Conservation (phyloP, 2,329 filamentous ascomycete genomes). For the Pseudocercospora cruenta region DNA sequence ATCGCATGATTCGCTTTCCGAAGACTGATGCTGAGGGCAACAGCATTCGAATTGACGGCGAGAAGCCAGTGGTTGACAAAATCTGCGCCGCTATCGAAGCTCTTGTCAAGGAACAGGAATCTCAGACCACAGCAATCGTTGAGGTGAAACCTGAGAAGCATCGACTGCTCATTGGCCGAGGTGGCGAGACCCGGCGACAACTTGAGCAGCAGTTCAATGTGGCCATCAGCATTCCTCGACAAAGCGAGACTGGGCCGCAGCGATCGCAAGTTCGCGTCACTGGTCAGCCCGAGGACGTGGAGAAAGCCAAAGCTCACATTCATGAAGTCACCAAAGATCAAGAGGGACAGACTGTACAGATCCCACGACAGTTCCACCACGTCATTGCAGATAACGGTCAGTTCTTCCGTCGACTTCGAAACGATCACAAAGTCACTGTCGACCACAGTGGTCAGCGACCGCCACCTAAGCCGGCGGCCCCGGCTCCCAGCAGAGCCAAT, state of each 20-base stretch:
- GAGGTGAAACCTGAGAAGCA: slow-evolving; percentile 92
- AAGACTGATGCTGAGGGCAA: slow-evolving; percentile 79
- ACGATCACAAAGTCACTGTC: slow-evolving; percentile 84
- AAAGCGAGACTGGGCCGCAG: slow-evolving; percentile 65
- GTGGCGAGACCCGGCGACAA: slow-evolving; percentile 81
- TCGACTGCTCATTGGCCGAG: slow-evolving; percentile 84
- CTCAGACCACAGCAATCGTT: slow-evolving; percentile 74
- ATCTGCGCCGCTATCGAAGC: slow-evolving; percentile 80
- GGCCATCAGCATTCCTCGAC: slow-evolving; percentile 85
- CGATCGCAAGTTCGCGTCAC: slow-evolving; percentile 85
- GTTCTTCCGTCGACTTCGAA: slow-evolving; percentile 88
- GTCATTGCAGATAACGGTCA: slow-evolving; percentile 83
- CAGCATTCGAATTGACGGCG: slow-evolving; percentile 85
- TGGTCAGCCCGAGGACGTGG: slow-evolving; percentile 76
- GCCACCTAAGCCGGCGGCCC: slow-evolving; percentile 66
- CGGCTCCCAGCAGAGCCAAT: slow-evolving; percentile 51
- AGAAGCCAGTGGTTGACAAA: slow-evolving; percentile 81
- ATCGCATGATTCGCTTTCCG: slow-evolving; percentile 92
- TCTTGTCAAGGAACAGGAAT: slow-evolving; percentile 81
- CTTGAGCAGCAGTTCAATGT: slow-evolving; percentile 87
- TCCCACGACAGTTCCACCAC: slow-evolving; percentile 84
- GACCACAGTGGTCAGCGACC: slow-evolving; percentile 83
- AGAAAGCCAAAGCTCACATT: slow-evolving; percentile 86
- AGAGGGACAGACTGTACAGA: slow-evolving; percentile 81
- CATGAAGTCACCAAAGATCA: slow-evolving; percentile 77